These are phyloP conservation scores for Diaporthe ampelina DNA, from an alignment of 2,329 filamentous ascomycete genomes.

Conservation along the genomic window DNA sequence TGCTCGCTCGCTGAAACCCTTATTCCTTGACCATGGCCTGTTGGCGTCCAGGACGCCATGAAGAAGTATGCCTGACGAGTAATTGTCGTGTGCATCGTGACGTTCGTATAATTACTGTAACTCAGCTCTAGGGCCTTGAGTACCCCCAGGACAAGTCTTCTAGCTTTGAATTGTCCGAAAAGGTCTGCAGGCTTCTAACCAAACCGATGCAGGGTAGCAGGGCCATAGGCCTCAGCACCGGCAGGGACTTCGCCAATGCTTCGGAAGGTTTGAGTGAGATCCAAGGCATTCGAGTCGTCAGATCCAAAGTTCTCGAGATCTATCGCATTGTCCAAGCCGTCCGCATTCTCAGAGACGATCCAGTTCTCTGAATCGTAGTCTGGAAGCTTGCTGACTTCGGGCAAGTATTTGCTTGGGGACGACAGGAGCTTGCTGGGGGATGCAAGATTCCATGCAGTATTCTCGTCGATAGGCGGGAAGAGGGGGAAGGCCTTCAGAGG, in stretches of 20 bases:
- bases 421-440: conserved; percentile 70
- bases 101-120: conserved; percentile 17
- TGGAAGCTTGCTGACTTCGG: conserved; percentile 49
- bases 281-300: conserved; percentile 36
- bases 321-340: conserved; percentile 24
- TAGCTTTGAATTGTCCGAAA: conserved; percentile 10
- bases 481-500: conserved; percentile 39
- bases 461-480: conserved; percentile 54
- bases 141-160: neutral
- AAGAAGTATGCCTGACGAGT: neutral
- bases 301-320: conserved; percentile 37
- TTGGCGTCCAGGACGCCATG: neutral
- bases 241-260: conserved; percentile 40
- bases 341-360: conserved; percentile 28
- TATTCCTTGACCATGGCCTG: neutral
- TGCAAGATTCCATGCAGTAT: conserved; percentile 56
- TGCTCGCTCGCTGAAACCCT: conserved; percentile 19
- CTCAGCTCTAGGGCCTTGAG: neutral
- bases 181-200: conserved; percentile 33
- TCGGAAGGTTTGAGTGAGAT: conserved; percentile 41
- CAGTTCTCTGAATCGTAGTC: conserved; percentile 37
- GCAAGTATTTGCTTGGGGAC: conserved; percentile 68
- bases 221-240: conserved; percentile 37
- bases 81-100: conserved; percentile 24
- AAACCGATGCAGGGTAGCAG: conserved; percentile 40